Conservation (phyloP, 371 early-diverging fungal genomes). For the Capillidium rhysosporum region DNA sequence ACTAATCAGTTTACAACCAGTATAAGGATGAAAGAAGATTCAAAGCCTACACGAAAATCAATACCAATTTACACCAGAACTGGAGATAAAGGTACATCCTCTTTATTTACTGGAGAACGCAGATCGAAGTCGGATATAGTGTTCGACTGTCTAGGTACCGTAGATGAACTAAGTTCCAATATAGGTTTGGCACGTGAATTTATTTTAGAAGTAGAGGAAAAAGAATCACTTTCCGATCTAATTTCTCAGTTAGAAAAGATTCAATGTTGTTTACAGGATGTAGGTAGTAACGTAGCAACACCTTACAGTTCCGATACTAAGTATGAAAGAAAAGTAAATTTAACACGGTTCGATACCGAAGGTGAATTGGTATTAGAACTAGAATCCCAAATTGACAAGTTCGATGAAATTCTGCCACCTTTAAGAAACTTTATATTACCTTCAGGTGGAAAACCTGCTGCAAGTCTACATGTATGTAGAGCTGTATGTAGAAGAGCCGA, state of each 20-base stretch:
- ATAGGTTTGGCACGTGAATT: slow-evolving; percentile 20
- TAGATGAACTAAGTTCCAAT: slow-evolving; percentile 47
- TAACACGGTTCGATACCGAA: slow-evolving; percentile 55
- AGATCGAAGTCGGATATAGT: slow-evolving; percentile 64
- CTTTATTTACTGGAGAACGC: slow-evolving; percentile 79
- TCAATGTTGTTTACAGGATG: slow-evolving; percentile 76
- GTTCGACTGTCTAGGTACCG: slow-evolving; percentile 79
- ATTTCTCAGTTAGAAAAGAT: slow-evolving; percentile 23
- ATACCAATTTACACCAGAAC: slow-evolving; percentile 68
- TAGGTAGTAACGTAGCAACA: slow-evolving; percentile 80
- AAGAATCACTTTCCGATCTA: neutral
- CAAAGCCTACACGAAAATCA: neutral
- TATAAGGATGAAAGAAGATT: too few relatives aligned
- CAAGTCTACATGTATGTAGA: slow-evolving; percentile 37
- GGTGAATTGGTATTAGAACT: slow-evolving; percentile 31
- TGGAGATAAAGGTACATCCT: slow-evolving; percentile 85
- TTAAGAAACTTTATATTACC: slow-evolving; percentile 76
- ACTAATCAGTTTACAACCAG: too few relatives aligned
- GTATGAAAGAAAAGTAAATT: slow-evolving; percentile 24
- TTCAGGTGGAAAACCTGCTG: slow-evolving; percentile 40
- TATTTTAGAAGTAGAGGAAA: slow-evolving; percentile 14
- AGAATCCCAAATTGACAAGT: slow-evolving; percentile 74
- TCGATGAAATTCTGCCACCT: slow-evolving; percentile 48
- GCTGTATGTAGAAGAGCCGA: slow-evolving; percentile 76
- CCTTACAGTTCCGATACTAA: slow-evolving; percentile 38